Percentiles rank a stretch among this genome's conserved stretches.
These are phyloP conservation scores for Nitzschia sp. DNA, from an alignment of 108 stramenopile genomes.

Conservation along the genomic window DNA sequence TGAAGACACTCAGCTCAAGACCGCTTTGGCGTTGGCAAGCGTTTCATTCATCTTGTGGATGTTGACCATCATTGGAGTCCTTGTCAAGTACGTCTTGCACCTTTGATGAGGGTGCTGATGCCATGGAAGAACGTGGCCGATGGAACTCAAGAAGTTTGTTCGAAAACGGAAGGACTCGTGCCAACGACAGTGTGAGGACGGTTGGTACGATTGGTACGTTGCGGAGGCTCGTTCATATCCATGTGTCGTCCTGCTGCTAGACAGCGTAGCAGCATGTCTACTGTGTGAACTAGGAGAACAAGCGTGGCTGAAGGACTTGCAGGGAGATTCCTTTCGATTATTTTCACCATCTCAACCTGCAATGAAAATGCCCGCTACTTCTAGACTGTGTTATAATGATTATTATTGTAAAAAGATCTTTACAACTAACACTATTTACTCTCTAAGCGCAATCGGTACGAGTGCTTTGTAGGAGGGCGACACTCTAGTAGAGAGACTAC, in stretches of 20 bases:
- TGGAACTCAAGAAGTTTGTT: background rate
- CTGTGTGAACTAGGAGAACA: slow-evolving; percentile 30
- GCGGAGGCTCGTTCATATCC: background rate
- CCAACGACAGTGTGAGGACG: slow-evolving; percentile 48
- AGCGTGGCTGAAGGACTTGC: slow-evolving; percentile 59
- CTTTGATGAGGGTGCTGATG: slow-evolving; percentile 25
- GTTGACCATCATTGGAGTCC: slow-evolving; percentile 19
- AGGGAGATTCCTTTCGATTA: slow-evolving; percentile 57
- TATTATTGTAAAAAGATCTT: slow-evolving; percentile 1
- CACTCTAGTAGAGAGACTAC: too few relatives aligned
- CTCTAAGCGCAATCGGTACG: too few relatives aligned
- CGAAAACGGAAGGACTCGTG: slow-evolving; percentile 30
- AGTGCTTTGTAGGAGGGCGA: too few relatives aligned
- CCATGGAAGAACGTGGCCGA: slow-evolving; percentile 1
- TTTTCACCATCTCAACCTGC: slow-evolving; percentile 31
- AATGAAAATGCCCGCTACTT: slow-evolving; percentile 37
- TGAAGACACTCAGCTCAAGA: slow-evolving; percentile 19
- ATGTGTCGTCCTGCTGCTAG: slow-evolving; percentile 19
- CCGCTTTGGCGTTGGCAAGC: slow-evolving; percentile 32
- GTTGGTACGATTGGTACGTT: slow-evolving; percentile 23
- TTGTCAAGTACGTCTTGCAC: slow-evolving; percentile 24
- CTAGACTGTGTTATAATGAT: slow-evolving; percentile 15
- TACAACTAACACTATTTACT: background rate
- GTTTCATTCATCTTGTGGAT: slow-evolving; percentile 37
- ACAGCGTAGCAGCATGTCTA: slow-evolving; percentile 19